phyloP scores from a whole-genome alignment of 345 rosid genomes.

The Arabidopsis arenosa region DNA sequence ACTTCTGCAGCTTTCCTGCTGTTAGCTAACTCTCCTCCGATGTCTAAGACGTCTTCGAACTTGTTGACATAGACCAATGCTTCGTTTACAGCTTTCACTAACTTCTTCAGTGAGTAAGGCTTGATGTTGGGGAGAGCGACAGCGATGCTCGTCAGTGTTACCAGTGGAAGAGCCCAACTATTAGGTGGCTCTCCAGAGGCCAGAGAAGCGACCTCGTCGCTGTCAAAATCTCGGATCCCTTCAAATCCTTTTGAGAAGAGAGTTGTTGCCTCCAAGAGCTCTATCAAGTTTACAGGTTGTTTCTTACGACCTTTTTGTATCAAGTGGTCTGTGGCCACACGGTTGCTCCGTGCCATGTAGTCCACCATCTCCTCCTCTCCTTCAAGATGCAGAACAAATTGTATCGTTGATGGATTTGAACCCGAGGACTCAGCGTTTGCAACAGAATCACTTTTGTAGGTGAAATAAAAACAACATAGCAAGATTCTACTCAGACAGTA shows the following conservation, averaged over 20 bases:
- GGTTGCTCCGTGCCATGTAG: constrained; percentile 61
- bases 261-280: constrained; percentile 54
- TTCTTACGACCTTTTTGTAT: constrained; percentile 56
- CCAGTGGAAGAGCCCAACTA: constrained; percentile 81
- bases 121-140: constrained; percentile 61
- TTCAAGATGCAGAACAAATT: constrained; percentile 79
- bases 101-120: constrained; percentile 39
- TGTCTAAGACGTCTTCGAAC: constrained; percentile 56
- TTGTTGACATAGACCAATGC: constrained; percentile 59
- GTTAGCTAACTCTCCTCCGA: constrained; percentile 48
- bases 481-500: constrained; percentile 49
- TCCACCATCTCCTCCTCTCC: constrained; percentile 73
- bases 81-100: constrained; percentile 62
- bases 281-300: constrained; percentile 61
- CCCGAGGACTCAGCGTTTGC: constrained; percentile 47
- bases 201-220: constrained; percentile 52
- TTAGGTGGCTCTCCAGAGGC: constrained; percentile 64
- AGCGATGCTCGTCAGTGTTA: constrained; percentile 71
- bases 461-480: constrained; percentile 28
- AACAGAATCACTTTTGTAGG: constrained; percentile 38
- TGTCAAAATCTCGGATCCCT: constrained; percentile 69
- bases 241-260: constrained; percentile 54
- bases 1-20: constrained; percentile 60
- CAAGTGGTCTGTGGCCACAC: constrained; percentile 65
- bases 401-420: constrained; percentile 41